Conservation (phyloP, 2,329 filamentous ascomycete species). For the Arthroderma uncinatum region DNA sequence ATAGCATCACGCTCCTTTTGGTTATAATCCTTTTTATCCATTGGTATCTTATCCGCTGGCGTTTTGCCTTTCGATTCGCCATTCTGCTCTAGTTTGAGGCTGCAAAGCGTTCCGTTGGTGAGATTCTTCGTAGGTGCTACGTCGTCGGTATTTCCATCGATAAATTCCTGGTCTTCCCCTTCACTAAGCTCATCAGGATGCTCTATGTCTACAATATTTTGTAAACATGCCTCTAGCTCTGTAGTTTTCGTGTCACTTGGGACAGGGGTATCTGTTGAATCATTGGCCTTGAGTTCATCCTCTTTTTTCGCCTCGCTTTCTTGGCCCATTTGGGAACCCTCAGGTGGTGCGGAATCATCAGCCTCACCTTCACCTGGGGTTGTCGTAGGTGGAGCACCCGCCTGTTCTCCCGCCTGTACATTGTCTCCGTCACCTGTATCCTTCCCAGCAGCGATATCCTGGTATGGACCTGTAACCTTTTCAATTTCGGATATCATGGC, state of each 20-base stretch:
- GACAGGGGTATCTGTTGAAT: background rate
- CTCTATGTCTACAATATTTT: constrained; percentile 20
- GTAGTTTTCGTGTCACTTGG: constrained; percentile 5
- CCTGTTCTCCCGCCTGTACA: background rate
- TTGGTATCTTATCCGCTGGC: background rate
- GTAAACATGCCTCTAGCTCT: constrained; percentile 12
- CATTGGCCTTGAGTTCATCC: background rate
- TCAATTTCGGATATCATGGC: constrained; percentile 1
- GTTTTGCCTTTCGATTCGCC: background rate
- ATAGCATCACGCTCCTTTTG: background rate
- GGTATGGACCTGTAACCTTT: background rate
- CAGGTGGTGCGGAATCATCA: constrained; percentile 11
- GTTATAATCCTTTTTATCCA: background rate
- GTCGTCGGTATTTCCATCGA: constrained; percentile 8
- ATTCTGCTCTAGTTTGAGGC: background rate
- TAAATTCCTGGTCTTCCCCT: constrained; percentile 21
- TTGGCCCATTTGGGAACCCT: background rate
- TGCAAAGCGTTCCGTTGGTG: background rate
- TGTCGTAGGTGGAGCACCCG: background rate
- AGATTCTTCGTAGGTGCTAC: background rate
- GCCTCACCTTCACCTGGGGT: background rate
- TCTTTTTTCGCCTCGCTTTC: background rate
- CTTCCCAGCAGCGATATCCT: background rate
- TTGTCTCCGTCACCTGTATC: background rate
- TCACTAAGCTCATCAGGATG: constrained; percentile 25